Base-by-base conservation (phyloP, 768 basidiomycete species). In the Naematelia aurantialba region DNA sequence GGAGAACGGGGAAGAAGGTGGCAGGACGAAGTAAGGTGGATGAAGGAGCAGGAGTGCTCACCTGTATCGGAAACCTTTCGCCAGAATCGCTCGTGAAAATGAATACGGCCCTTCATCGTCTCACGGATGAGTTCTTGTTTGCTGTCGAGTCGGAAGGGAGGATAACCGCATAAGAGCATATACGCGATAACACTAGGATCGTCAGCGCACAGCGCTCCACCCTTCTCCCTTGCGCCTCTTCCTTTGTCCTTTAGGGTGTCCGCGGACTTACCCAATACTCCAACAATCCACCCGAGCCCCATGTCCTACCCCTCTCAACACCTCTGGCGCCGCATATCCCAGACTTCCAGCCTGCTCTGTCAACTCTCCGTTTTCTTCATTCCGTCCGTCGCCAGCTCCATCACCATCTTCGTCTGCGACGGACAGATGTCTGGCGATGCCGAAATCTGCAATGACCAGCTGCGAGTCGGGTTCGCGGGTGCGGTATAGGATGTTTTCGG, bases 11-110 rank as follows among this genome's bases (percentile, higher is more conserved):
- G n/a, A n/a, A n/a, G n/a, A n/a, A n/a, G n/a, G n/a, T n/a, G n/a
- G n/a, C n/a, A n/a, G n/a, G n/a, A n/a, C n/a, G n/a, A n/a, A n/a
- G n/a, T n/a, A n/a, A n/a, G n/a, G n/a, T n/a, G n/a, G n/a, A n/a
- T n/a, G n/a, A n/a, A n/a, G n/a, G n/a, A n/a, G n/a, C n/a, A n/a
- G n/a, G n/a, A n/a, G n/a, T n/a, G 72, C 79, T 30, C 45, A 88
- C 90, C 90, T 78, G 86, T 83, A 1, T 80, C 71, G 1, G 89
- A 89, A 39, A 94, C 83, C 59, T 94, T 96, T 77, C 85, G 84
- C 96, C 96, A 99, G 62, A 92, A 99, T 30, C 85, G 82, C 26
- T 92, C 89, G 65, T 97, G 94, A 74, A 99, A 98, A 65, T 88
- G 87, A 48, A 97, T 82, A 67, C 85, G 86, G 0, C 87, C 92